A percentile compares a stretch with the other conserved stretches of the same genome.
These are phyloP conservation scores for Boletus rubroflammeus DNA, from an alignment of 768 basidiomycete species.

Conservation along the genomic window DNA sequence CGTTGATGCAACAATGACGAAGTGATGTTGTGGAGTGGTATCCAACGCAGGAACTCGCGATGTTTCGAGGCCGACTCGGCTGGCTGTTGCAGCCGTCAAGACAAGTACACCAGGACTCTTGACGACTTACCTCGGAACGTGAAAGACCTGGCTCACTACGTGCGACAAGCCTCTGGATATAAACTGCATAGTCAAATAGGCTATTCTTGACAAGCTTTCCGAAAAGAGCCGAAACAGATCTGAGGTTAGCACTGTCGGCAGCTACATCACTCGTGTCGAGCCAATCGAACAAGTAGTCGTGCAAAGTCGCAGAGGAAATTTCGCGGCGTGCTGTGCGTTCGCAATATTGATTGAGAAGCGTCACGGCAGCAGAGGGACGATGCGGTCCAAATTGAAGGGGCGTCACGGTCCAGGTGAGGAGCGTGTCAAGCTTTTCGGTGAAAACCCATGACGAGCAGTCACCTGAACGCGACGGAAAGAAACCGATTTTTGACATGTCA, in stretches of 20 bases:
- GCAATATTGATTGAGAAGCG: slow-evolving; percentile 62
- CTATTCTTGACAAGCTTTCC: slow-evolving; percentile 68
- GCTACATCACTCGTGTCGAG: slow-evolving; percentile 64
- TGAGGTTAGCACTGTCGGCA: slow-evolving; percentile 51
- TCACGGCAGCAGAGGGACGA: slow-evolving; percentile 69
- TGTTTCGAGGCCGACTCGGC: slow-evolving; percentile 50
- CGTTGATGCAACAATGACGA: slow-evolving; percentile 64
- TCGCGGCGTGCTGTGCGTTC: slow-evolving; percentile 63
- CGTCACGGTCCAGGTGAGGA: slow-evolving; percentile 80
- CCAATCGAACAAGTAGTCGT: slow-evolving; percentile 81
- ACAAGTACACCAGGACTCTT: not conserved
- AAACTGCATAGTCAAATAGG: slow-evolving; percentile 70
- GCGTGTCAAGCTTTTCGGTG: slow-evolving; percentile 64
- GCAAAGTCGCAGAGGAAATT: slow-evolving; percentile 56
- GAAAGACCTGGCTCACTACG: slow-evolving; percentile 66
- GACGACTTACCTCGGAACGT: slow-evolving; percentile 44
- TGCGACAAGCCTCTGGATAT: slow-evolving; percentile 78
- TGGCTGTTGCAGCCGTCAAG: slow-evolving; percentile 8
- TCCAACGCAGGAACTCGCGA: slow-evolving; percentile 64
- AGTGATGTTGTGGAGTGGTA: slow-evolving; percentile 61
- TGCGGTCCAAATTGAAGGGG: slow-evolving; percentile 81
- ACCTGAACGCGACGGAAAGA: slow-evolving; percentile 48
- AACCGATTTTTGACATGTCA: slow-evolving; percentile 52
- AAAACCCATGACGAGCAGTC: slow-evolving; percentile 42
- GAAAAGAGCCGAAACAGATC: slow-evolving; percentile 62